These are phyloP conservation scores for Thalassiosira profunda DNA, from an alignment of 108 stramenopile genomes.

Conservation along the genomic window DNA sequence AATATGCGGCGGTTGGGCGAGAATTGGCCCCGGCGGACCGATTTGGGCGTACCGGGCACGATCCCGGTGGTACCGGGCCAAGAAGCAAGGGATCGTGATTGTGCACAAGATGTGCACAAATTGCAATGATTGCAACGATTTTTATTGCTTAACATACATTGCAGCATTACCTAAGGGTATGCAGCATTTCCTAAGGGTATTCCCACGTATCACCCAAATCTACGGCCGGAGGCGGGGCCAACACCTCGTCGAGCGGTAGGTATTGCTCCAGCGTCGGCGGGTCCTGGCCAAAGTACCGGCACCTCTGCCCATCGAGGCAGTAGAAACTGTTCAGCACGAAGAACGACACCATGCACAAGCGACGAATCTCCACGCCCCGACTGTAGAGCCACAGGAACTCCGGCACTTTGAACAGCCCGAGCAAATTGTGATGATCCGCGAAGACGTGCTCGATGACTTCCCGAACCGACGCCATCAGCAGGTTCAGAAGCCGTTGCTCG, in stretches of 20 bases:
- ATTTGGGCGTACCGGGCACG: neutral
- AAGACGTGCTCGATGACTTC: constrained; percentile 8
- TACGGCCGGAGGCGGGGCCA: constrained; percentile 7
- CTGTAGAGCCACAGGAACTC: neutral
- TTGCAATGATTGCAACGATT: neutral
- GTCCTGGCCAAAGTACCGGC: constrained; percentile 1
- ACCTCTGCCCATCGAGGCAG: neutral
- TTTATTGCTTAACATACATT: neutral
- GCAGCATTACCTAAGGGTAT: neutral
- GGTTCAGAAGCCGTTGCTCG: neutral
- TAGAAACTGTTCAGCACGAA: neutral
- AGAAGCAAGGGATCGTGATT: neutral
- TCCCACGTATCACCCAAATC: constrained; percentile 7
- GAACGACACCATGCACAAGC: neutral
- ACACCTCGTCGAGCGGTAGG: neutral
- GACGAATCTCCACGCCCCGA: neutral
- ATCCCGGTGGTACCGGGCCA: neutral
- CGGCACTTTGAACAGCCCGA: neutral
- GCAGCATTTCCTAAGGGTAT: neutral
- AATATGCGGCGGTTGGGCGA: too few species aligned
- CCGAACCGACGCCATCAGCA: neutral
- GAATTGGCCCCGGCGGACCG: too few species aligned
- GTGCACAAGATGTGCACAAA: neutral
- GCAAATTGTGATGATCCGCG: neutral
- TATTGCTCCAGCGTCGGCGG: constrained; percentile 15